Evolutionary conservation across 345 rosid genomes (phyloP).

Genomic region (Ailanthus altissimus): DNA sequence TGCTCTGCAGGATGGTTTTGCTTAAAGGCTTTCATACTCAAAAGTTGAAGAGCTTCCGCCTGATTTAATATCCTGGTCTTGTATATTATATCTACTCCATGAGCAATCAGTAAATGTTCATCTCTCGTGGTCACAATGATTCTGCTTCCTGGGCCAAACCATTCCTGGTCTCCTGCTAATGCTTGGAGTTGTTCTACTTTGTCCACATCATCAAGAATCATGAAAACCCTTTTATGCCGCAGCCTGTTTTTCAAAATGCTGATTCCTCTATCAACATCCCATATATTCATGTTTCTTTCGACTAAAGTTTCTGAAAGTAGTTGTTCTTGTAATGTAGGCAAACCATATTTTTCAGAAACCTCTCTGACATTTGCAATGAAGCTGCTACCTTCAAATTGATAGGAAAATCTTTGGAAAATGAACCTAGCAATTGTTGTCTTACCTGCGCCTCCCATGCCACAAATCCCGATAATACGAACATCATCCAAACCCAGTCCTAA

Average conservation of each 20-base stretch:
- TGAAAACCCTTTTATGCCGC: not conserved
- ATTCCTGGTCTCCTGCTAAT: not conserved
- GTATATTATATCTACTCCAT: not conserved
- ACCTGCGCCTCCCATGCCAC: too few relatives aligned
- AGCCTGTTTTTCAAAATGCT: not conserved
- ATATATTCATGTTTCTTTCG: too few relatives aligned
- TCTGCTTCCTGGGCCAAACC: not conserved
- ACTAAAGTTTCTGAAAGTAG: too few relatives aligned
- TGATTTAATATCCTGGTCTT: not conserved
- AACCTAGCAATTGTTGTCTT: conserved; percentile 10
- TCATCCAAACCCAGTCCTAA: too few relatives aligned
- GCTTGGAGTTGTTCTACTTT: not conserved
- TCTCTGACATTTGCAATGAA: not conserved
- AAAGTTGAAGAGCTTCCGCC: not conserved
- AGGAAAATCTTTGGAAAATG: not conserved
- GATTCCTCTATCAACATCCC: not conserved
- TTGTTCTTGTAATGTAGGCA: too few relatives aligned
- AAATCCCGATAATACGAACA: too few relatives aligned
- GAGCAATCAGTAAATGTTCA: not conserved
- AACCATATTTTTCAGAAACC: not conserved
- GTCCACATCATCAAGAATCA: not conserved
- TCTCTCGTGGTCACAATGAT: not conserved
- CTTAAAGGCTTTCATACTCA: too few relatives aligned
- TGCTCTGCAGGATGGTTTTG: not conserved
- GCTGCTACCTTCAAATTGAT: not conserved